Percentiles rank a stretch among this genome's conserved stretches.
Evolutionary conservation across 2,329 filamentous ascomycete genomes (phyloP).

Genomic region (Ambrosiella cleistominuta): DNA sequence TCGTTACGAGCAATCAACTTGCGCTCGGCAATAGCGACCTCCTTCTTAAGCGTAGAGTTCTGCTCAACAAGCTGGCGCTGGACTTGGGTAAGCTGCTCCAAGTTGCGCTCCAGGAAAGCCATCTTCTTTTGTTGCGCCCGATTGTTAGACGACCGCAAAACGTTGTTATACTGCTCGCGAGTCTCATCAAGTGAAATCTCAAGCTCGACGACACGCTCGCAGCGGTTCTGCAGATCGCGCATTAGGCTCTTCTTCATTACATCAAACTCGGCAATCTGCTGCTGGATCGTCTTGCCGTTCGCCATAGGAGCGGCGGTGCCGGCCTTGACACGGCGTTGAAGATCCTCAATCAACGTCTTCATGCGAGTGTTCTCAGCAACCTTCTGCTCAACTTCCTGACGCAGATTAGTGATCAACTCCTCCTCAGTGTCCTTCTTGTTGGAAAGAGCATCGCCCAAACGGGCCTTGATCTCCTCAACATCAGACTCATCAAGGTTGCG

Average conservation of each 20-base stretch:
- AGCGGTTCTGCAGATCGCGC: slow-evolving; percentile 95
- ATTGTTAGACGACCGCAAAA: slow-evolving; percentile 90
- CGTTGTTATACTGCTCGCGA: slow-evolving; percentile 97
- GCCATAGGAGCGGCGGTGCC: slow-evolving; percentile 41
- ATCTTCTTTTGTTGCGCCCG: slow-evolving; percentile 99
- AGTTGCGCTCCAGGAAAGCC: slow-evolving; percentile 94
- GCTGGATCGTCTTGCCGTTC: slow-evolving; percentile 82
- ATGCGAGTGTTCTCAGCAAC: slow-evolving; percentile 68
- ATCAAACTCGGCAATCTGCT: slow-evolving; percentile 97
- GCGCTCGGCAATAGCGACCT: slow-evolving; percentile 93
- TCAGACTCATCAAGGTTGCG: slow-evolving; percentile 64
- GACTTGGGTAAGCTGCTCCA: slow-evolving; percentile 93
- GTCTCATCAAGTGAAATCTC: slow-evolving; percentile 97
- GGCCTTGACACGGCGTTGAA: slow-evolving; percentile 56
- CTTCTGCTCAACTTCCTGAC: slow-evolving; percentile 57
- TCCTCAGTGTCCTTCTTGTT: slow-evolving; percentile 57
- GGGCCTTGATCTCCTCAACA: slow-evolving; percentile 66
- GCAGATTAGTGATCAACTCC: slow-evolving; percentile 59
- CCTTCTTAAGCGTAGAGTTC: slow-evolving; percentile 93
- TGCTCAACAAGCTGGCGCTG: slow-evolving; percentile 96
- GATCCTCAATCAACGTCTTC: slow-evolving; percentile 61
- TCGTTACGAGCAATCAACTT: slow-evolving; percentile 95
- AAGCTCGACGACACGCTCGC: slow-evolving; percentile 91
- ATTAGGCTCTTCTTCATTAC: slow-evolving; percentile 99
- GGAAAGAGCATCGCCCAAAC: slow-evolving; percentile 59